phyloP scores from a whole-genome alignment of 2,329 filamentous ascomycete species.

The Fusarium graminum region DNA sequence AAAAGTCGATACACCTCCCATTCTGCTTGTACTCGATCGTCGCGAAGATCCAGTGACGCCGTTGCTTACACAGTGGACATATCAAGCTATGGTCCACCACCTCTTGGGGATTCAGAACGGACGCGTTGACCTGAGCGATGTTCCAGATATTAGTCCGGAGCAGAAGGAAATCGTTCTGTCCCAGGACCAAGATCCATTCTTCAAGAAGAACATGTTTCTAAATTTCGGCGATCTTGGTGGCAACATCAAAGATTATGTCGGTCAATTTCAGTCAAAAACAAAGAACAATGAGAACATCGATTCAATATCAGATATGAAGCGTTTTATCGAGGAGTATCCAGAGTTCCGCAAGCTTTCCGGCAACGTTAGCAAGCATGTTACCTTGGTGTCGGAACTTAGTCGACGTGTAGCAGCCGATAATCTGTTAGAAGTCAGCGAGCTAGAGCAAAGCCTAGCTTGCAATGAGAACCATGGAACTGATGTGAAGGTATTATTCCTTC shows the following conservation, averaged over 20 bases:
- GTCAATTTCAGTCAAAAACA: slow-evolving; percentile 98
- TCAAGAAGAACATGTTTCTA: slow-evolving; percentile 98
- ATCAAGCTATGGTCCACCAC: slow-evolving; percentile 99
- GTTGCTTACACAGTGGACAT: slow-evolving; percentile 96
- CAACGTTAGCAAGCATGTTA: slow-evolving; percentile 98
- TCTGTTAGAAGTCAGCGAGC: slow-evolving; percentile 94
- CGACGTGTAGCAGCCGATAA: slow-evolving; percentile 87
- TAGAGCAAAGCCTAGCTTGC: slow-evolving; percentile 96
- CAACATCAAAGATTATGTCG: slow-evolving; percentile 98
- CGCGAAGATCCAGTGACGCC: slow-evolving; percentile 96
- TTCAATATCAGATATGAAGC: slow-evolving; percentile 98
- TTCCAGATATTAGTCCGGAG: slow-evolving; percentile 87
- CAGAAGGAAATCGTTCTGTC: slow-evolving; percentile 94
- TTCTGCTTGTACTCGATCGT: slow-evolving; percentile 89
- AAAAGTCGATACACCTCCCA: slow-evolving; percentile 92
- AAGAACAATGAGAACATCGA: slow-evolving; percentile 96
- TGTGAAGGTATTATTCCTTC: slow-evolving; percentile 74
- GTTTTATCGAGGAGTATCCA: slow-evolving; percentile 98
- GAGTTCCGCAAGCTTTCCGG: slow-evolving; percentile 97
- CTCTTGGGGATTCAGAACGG: slow-evolving; percentile 94
- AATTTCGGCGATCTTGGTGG: slow-evolving; percentile 97
- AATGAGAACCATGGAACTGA: slow-evolving; percentile 95
- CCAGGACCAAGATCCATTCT: slow-evolving; percentile 97
- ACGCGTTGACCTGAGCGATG: slow-evolving; percentile 86
- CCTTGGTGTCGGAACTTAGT: slow-evolving; percentile 92